Base-by-base conservation (phyloP, 2,329 filamentous ascomycete species). In the Calonectria henricotiae region DNA sequence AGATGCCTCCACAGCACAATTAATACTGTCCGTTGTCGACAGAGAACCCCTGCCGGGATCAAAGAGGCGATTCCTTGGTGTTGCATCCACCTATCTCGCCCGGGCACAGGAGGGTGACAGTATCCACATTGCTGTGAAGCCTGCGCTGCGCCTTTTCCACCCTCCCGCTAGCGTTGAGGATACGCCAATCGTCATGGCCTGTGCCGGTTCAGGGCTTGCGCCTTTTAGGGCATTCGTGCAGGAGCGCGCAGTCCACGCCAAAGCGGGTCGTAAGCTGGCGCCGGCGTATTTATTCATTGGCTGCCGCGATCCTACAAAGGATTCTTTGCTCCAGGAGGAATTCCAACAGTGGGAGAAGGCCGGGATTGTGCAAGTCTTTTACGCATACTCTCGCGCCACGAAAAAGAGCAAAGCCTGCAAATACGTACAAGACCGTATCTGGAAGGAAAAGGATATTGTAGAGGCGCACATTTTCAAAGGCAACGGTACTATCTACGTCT, bases 11-110 rank as follows among this genome's bases (percentile, higher is more conserved):
- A 84, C 85, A 68, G 89, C 87, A 35, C 89, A 89, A 0, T 84
- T 94, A 30, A 93, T 91, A 3, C 93, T 91, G 81, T 86, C 87
- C 2, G 86, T 94, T 1, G 84, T 93, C 65, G 86, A 90, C 61
- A 83, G 84, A 5, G 86, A 87, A 0, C 85, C 89, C 0, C 80
- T 85, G 25, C 81, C 84, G 63, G 83, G 85, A 13, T 79, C 82
- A 37, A 43, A 41, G 2, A 23, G 17, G 23, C 25, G 58, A 20
- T 84, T 88, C 80, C 76, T 86, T 2, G 90, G 90, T 62, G 89
- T 91, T 1, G 88, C 89, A 6, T 89, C 88, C 0, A 88, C 84
- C 44, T 91, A 90, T 78, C 85, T 92, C 2, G 83, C 86, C 9
- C 82, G 82, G 0, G 81, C 89, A 0, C 80, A 79, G 7, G 61